These are phyloP conservation scores for Anethum foeniculum DNA, from an alignment of 140 eudicot species.

Conservation along the genomic window DNA sequence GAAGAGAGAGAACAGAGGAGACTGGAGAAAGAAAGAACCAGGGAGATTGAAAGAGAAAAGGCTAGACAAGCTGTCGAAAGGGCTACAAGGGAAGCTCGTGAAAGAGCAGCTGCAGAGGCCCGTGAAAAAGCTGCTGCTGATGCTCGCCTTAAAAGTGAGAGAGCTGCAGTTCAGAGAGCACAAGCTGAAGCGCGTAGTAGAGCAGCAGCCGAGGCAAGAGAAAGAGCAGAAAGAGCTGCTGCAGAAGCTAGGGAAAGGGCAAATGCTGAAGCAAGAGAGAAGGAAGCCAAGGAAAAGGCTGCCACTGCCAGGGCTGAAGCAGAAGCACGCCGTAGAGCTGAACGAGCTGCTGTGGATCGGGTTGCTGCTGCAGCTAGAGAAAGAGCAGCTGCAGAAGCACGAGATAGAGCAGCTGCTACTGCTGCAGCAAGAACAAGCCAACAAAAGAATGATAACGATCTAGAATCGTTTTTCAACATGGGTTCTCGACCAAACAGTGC, in stretches of 20 bases:
- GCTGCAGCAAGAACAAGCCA: slow-evolving; percentile 68
- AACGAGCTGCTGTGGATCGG: slow-evolving; percentile 67
- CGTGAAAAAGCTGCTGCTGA: slow-evolving; percentile 65
- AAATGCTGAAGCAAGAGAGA: slow-evolving; percentile 54
- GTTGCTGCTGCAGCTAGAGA: slow-evolving; percentile 75
- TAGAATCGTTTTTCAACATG: slow-evolving; percentile 77
- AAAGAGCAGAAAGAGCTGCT: slow-evolving; percentile 86
- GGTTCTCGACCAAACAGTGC: slow-evolving; percentile 84
- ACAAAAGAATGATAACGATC: slow-evolving; percentile 81
- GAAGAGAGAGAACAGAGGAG: slow-evolving; percentile 63
- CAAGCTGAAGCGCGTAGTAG: slow-evolving; percentile 97
- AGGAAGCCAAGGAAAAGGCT: slow-evolving; percentile 63
- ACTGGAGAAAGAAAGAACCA: slow-evolving; percentile 39
- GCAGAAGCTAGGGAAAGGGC: slow-evolving; percentile 58
- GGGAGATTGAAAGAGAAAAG: slow-evolving; percentile 57
- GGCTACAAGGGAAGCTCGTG: slow-evolving; percentile 93
- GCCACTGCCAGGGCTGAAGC: slow-evolving; percentile 60
- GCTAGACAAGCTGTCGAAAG: slow-evolving; percentile 87
- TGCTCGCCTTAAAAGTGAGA: slow-evolving; percentile 58
- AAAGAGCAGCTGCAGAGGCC: slow-evolving; percentile 73
- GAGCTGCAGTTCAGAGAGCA: slow-evolving; percentile 89
- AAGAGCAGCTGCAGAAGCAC: slow-evolving; percentile 76
- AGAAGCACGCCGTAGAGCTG: slow-evolving; percentile 74
- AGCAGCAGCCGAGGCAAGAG: slow-evolving; percentile 84
- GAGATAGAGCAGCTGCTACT: slow-evolving; percentile 75